A percentile compares a stretch with the other conserved stretches of the same genome.
These are phyloP conservation scores for Verticillium isaacii DNA, from an alignment of 2,329 filamentous ascomycete species.

Conservation along the genomic window DNA sequence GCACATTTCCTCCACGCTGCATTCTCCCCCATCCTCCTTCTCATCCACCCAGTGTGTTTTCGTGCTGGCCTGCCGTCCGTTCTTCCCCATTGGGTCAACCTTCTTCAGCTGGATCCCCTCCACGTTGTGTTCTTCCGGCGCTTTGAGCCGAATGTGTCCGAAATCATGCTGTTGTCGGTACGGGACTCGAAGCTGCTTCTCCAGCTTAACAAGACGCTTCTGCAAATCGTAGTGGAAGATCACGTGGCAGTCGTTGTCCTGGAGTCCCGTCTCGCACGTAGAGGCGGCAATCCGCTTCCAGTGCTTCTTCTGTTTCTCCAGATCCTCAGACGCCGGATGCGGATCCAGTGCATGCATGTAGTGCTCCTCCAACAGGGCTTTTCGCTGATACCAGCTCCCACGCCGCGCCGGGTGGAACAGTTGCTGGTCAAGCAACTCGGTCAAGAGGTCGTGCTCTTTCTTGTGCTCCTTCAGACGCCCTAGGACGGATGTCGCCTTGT, in stretches of 20 bases:
- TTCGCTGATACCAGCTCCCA: slow-evolving; percentile 93
- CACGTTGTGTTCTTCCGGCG: slow-evolving; percentile 70
- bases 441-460: slow-evolving; percentile 69
- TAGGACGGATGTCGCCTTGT: slow-evolving; percentile 77
- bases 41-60: slow-evolving; percentile 90
- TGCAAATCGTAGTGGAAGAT: slow-evolving; percentile 94
- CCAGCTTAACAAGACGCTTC: slow-evolving; percentile 87
- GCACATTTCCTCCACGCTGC: slow-evolving; percentile 91
- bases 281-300: slow-evolving; percentile 73
- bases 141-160: slow-evolving; percentile 72
- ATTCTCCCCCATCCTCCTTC: slow-evolving; percentile 63
- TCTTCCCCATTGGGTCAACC: slow-evolving; percentile 32
- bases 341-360: slow-evolving; percentile 71
- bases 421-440: slow-evolving; percentile 71
- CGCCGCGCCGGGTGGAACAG: slow-evolving; percentile 82
- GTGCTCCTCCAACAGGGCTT: slow-evolving; percentile 89
- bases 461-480: slow-evolving; percentile 77
- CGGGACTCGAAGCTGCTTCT: slow-evolving; percentile 76
- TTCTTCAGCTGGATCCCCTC: slow-evolving; percentile 74
- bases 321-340: slow-evolving; percentile 26
- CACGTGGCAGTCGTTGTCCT: slow-evolving; percentile 84
- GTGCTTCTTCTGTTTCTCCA: slow-evolving; percentile 63
- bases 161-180: slow-evolving; percentile 91
- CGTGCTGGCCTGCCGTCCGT: slow-evolving; percentile 42
- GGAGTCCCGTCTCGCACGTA: slow-evolving; percentile 82